Evolutionary conservation across 2,329 filamentous ascomycete genomes (phyloP).

Genomic region (Apiospora kogelbergensis): DNA sequence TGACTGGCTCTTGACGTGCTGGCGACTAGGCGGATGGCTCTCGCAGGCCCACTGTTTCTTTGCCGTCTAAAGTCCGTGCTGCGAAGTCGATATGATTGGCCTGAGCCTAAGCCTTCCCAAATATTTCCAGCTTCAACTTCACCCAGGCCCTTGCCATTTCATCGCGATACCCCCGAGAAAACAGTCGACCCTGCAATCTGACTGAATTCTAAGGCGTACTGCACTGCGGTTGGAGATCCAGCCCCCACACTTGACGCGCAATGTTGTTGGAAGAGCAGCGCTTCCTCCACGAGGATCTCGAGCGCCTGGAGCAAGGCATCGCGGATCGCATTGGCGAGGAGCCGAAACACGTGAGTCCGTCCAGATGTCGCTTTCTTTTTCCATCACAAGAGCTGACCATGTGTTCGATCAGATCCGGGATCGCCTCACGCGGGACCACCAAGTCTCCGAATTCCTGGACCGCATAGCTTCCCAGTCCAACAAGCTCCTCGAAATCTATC

Average conservation of each 20-base stretch:
- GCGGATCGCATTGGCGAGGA: slow-evolving; percentile 87
- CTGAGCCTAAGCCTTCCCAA: slow-evolving; percentile 16
- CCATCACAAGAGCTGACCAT: not conserved
- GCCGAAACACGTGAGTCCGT: slow-evolving; percentile 72
- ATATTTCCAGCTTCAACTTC: slow-evolving; percentile 18
- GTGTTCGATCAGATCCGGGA: slow-evolving; percentile 69
- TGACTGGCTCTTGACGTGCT: no score
- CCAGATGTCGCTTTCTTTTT: no score
- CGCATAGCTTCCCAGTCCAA: slow-evolving; percentile 86
- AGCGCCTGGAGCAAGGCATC: slow-evolving; percentile 91
- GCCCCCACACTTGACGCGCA: slow-evolving; percentile 16
- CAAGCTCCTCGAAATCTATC: slow-evolving; percentile 80
- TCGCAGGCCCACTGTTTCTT: not conserved
- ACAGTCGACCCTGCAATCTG: not conserved
- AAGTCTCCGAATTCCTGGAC: slow-evolving; percentile 81
- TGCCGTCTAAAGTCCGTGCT: not conserved
- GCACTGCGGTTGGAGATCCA: no score
- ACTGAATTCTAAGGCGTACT: not conserved
- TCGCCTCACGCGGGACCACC: slow-evolving; percentile 85
- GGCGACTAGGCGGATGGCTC: no score
- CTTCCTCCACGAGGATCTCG: slow-evolving; percentile 92
- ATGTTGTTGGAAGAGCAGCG: slow-evolving; percentile 94
- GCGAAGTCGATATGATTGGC: not conserved
- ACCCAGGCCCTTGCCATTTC: slow-evolving; percentile 20
- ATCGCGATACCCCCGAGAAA: not conserved